These are phyloP conservation scores for Rhizopus stolonifer DNA, from an alignment of 371 early-diverging fungal genomes.

Conservation along the genomic window DNA sequence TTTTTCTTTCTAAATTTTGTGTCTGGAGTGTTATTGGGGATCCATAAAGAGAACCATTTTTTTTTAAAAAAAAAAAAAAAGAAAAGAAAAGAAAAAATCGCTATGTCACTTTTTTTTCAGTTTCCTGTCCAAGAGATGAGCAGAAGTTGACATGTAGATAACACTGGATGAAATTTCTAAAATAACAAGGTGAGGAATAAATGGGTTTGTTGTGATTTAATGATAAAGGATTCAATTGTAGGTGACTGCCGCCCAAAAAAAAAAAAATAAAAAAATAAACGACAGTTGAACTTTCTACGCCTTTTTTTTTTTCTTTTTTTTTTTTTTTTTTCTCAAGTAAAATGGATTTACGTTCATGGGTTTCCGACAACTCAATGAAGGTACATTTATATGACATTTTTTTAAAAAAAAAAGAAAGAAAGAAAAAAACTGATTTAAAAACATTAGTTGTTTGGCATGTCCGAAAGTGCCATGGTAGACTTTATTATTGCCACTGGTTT, in stretches of 20 bases:
- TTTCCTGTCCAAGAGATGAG: too few relatives aligned
- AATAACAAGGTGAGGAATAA: too few relatives aligned
- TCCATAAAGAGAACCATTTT: background rate
- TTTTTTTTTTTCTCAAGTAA: background rate
- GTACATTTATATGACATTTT: slow-evolving; percentile 18
- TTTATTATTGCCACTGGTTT: slow-evolving; percentile 69
- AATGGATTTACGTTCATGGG: slow-evolving; percentile 62
- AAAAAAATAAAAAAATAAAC: background rate
- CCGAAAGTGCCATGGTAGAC: slow-evolving; percentile 70
- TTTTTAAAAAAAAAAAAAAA: background rate
- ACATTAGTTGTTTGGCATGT: slow-evolving; percentile 64
- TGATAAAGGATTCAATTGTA: too few relatives aligned
- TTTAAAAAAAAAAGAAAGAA: too few relatives aligned
- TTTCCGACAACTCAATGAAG: slow-evolving; percentile 80
- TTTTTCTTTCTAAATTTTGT: too few relatives aligned
- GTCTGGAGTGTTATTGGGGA: too few relatives aligned
- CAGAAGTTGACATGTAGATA: too few relatives aligned
- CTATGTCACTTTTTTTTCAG: background rate
- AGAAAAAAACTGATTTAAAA: slow-evolving; percentile 20
- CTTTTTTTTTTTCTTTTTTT: background rate
- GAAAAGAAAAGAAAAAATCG: background rate
- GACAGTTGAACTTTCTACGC: too few relatives aligned
- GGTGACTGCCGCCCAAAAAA: too few relatives aligned
- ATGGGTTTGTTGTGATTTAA: too few relatives aligned
- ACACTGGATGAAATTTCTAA: too few relatives aligned